Evolutionary conservation across 768 basidiomycete genomes (phyloP), one percentile per base, ranked within the genome.

Genomic region (Agrocybe chaxingu): DNA sequence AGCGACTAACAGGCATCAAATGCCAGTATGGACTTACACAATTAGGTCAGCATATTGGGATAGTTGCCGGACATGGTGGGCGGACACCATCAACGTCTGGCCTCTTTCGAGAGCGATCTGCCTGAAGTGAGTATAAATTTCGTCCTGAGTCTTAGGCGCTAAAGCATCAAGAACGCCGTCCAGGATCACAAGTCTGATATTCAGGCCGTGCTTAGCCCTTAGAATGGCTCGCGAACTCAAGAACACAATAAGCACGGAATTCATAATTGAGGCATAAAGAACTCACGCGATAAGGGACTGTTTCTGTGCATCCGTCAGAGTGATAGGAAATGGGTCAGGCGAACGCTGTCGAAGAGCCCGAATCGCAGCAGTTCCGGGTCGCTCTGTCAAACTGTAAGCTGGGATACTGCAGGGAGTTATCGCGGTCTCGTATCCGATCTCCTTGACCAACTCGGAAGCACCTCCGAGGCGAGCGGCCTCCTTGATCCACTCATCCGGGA

Each of bases 91-190:
- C 55, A 76, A 64, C 0, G 80, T 83, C 56, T 71, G 76, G 1
- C 73, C 77, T 8, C 62, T 57, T 4, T 73, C 61, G n/a, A 59
- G 51, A 3, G 58, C 49, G 5, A 57, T 52, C 1, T 58, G 52
- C 11, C 57, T 63, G 48, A 82, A 66, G 10, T 60, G 60, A 18
- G 66, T 52, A 34, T 79, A 67, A 16, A 82, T 60, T 0, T 72
- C 65, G 11, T 62, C 70, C 57, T 84, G 81, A 0, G 74, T 71
- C 19, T 73, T 51, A 8, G 81, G 68, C 49, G 82, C 80, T 47
- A 82, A 52, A 6, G 75, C 67, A 6, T 76, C 75, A 6, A 70
- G 77, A 0, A 79, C 74, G 54, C 82, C 80, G 51, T 84, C 82
- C 6, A 77, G 65, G 10, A 79, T 64, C 11, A 82, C 55, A 4